Conservation (phyloP, 306 rosid genomes). For the Prunus campanulata region DNA sequence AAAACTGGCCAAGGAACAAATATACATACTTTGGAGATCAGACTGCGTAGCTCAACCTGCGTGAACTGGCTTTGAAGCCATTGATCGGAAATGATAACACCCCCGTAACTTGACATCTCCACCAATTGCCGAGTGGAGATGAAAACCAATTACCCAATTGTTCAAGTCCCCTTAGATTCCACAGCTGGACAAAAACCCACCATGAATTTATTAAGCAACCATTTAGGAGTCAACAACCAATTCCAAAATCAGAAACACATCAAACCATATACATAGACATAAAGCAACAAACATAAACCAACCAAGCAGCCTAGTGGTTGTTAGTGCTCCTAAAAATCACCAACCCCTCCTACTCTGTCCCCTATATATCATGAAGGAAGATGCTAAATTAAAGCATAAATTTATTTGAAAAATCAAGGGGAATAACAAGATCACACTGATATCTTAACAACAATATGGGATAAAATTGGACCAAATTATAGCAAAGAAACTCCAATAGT, state of each 20-base stretch:
- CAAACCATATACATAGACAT: slow-evolving; percentile 15
- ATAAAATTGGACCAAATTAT: neutral
- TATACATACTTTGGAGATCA: slow-evolving; percentile 68
- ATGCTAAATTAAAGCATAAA: slow-evolving; percentile 23
- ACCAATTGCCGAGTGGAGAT: slow-evolving; percentile 21
- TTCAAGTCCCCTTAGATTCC: slow-evolving; percentile 19
- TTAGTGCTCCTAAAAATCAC: slow-evolving; percentile 27
- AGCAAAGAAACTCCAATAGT: neutral
- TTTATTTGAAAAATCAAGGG: neutral
- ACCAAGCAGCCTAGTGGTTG: slow-evolving; percentile 25
- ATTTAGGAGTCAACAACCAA: slow-evolving; percentile 18
- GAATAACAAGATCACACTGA: neutral
- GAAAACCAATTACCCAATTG: slow-evolving; percentile 6
- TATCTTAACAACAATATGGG: neutral
- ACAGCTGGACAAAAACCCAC: slow-evolving; percentile 12
- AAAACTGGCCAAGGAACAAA: neutral
- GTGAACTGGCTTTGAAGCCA: slow-evolving; percentile 94
- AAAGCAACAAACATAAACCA: slow-evolving; percentile 13
- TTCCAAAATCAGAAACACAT: slow-evolving; percentile 23
- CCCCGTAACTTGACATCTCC: slow-evolving; percentile 77
- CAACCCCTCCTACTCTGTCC: slow-evolving; percentile 34
- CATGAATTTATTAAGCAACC: slow-evolving; percentile 9
- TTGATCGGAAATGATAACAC: slow-evolving; percentile 83
- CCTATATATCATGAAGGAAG: slow-evolving; percentile 30
- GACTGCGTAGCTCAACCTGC: slow-evolving; percentile 90